Evolutionary conservation across 805 yeast species (phyloP).

Genomic region (Teunomyces funiuensis): DNA sequence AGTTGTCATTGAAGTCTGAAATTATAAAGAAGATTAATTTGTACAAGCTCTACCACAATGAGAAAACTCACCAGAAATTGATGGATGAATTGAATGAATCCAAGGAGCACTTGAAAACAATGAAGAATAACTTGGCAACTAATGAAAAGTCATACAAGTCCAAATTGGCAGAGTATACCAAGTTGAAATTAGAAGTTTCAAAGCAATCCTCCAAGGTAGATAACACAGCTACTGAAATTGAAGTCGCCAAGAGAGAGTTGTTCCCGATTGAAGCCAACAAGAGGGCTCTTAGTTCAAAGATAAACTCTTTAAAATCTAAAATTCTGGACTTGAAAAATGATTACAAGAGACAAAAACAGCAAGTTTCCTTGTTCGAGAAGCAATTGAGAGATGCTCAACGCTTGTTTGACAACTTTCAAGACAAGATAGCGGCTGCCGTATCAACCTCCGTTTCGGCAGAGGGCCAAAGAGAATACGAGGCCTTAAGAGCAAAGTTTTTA

Average conservation of each 20-base stretch:
- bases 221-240: slow-evolving; percentile 40
- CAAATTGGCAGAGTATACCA: slow-evolving; percentile 44
- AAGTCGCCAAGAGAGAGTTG: slow-evolving; percentile 46
- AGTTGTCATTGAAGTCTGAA: slow-evolving; percentile 47
- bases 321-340: slow-evolving; percentile 53
- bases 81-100: slow-evolving; percentile 33
- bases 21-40: slow-evolving; percentile 52
- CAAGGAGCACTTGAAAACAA: slow-evolving; percentile 35
- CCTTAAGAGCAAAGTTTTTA: slow-evolving; percentile 55
- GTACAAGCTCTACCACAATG: slow-evolving; percentile 65
- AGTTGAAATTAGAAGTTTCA: slow-evolving; percentile 41
- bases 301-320: slow-evolving; percentile 46
- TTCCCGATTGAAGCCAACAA: slow-evolving; percentile 65
- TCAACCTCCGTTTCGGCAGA: slow-evolving; percentile 43
- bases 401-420: slow-evolving; percentile 32
- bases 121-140: slow-evolving; percentile 27
- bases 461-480: slow-evolving; percentile 57
- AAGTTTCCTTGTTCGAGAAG: slow-evolving; percentile 39
- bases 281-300: slow-evolving; percentile 46
- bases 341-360: slow-evolving; percentile 47
- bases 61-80: slow-evolving; percentile 37
- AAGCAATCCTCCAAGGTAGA: slow-evolving; percentile 40
- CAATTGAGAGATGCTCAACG: slow-evolving; percentile 48
- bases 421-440: slow-evolving; percentile 18
- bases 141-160: slow-evolving; percentile 28